Evolutionary conservation across 768 basidiomycete species (phyloP).

Genomic region (Boletus rufocinnamomeus): DNA sequence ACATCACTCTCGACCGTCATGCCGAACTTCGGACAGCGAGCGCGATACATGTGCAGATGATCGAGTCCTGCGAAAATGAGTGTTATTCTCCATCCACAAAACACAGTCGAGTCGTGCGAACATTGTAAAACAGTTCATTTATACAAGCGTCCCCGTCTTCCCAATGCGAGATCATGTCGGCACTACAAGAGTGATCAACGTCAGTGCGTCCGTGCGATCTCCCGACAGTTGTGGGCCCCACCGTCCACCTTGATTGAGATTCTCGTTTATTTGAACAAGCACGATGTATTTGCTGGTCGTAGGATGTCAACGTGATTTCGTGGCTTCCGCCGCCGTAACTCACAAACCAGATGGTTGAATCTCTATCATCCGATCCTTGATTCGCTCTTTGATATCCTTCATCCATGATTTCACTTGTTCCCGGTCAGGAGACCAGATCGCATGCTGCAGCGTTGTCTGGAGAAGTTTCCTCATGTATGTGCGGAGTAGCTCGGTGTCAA

Average conservation of each 20-base stretch:
- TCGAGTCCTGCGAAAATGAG: conserved; percentile 56
- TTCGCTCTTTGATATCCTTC: conserved; percentile 80
- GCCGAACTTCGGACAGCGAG: conserved; percentile 55
- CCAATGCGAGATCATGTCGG: conserved; percentile 85
- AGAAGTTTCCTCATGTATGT: conserved; percentile 83
- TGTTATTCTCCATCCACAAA: conserved; percentile 14
- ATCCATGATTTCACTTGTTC: conserved; percentile 75
- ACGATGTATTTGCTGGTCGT: conserved; percentile 79
- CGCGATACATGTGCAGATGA: conserved; percentile 66
- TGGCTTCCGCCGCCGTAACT: conserved; percentile 36
- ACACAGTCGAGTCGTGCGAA: conserved; percentile 40
- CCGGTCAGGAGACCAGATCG: conserved; percentile 68
- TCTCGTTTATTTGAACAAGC: conserved; percentile 82
- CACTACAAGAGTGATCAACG: conserved; percentile 43
- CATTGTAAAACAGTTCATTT: conserved; percentile 79
- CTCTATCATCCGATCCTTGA: conserved; percentile 84
- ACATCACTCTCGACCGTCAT: conserved; percentile 22
- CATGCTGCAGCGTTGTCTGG: conserved; percentile 62
- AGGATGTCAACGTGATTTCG: conserved; percentile 19
- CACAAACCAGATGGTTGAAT: conserved; percentile 83
- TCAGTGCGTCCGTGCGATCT: conserved; percentile 10
- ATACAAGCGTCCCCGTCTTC: conserved; percentile 79
- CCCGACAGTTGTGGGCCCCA: conserved; percentile 36
- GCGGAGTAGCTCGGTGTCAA: conserved; percentile 73
- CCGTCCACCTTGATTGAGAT: conserved; percentile 83